These are phyloP conservation scores for Nitzschia putrida DNA, from an alignment of 108 stramenopile genomes.

Conservation along the genomic window DNA sequence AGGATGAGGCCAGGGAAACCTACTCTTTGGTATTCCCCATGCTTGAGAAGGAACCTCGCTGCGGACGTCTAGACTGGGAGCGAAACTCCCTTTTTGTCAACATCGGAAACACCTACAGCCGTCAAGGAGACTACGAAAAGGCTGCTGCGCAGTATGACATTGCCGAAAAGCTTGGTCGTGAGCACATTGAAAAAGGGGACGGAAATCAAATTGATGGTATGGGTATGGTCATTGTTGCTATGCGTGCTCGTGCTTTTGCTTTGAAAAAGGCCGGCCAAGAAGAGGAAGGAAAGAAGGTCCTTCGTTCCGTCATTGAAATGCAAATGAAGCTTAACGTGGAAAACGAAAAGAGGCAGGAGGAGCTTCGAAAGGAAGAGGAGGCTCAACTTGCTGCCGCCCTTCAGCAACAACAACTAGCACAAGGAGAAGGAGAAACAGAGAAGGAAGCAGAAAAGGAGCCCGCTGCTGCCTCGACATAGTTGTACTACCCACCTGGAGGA, in stretches of 20 bases:
- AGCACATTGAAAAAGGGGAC: constrained; percentile 70
- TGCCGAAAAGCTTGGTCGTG: constrained; percentile 75
- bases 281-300: constrained; percentile 76
- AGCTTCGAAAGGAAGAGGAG: constrained; percentile 34
- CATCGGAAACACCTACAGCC: constrained; percentile 85
- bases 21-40: constrained; percentile 76
- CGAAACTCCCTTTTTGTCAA: constrained; percentile 78
- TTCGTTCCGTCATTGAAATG: constrained; percentile 74
- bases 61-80: constrained; percentile 89
- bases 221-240: constrained; percentile 79
- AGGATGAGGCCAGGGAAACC: constrained; percentile 76
- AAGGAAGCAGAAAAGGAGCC: not conserved
- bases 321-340: constrained; percentile 72
- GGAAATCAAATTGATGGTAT: constrained; percentile 83
- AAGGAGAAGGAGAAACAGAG: not conserved
- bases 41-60: constrained; percentile 78
- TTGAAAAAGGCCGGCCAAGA: constrained; percentile 75
- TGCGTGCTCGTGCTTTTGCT: constrained; percentile 79
- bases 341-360: constrained; percentile 66
- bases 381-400: constrained; percentile 7
- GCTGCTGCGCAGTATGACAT: constrained; percentile 71
- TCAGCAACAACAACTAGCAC: no score
- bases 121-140: constrained; percentile 68
- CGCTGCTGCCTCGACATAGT: constrained; percentile 3
- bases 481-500: no score